Conservation (phyloP, 768 basidiomycete species). For the Botryobasidium botryosum region DNA sequence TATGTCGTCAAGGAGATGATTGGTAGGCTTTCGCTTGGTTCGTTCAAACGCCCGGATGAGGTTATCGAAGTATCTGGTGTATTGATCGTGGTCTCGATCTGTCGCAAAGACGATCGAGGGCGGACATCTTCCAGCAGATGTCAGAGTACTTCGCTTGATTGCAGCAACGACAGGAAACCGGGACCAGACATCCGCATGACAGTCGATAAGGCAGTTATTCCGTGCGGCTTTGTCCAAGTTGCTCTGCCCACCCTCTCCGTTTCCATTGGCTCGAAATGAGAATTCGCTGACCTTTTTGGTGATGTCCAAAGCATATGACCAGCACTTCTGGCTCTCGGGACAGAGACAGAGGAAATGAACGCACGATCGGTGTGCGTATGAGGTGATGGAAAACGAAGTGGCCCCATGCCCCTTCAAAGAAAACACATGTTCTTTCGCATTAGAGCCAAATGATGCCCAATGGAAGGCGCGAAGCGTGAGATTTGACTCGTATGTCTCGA, state of each 20-base stretch:
- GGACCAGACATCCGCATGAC: conserved; percentile 40
- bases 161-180: conserved; percentile 42
- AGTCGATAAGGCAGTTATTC: conserved; percentile 40
- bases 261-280: conserved; percentile 34
- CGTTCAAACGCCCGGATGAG: conserved; percentile 32
- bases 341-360: conserved; percentile 31
- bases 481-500: neutral
- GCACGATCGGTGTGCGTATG: conserved; percentile 26
- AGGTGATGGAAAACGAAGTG: conserved; percentile 21
- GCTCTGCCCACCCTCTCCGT: too few species aligned
- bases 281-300: conserved; percentile 40
- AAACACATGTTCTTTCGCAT: too few species aligned
- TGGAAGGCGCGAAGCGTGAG: conserved; percentile 29
- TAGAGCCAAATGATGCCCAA: conserved; percentile 39
- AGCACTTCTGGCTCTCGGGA: conserved; percentile 17
- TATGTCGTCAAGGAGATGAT: conserved; percentile 26
- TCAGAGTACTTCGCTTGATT: conserved; percentile 26
- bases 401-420: conserved; percentile 23
- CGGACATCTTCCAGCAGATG: conserved; percentile 6
- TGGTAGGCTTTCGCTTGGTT: conserved; percentile 35
- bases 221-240: too few species aligned
- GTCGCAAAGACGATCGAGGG: conserved; percentile 14
- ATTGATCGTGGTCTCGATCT: conserved; percentile 19
- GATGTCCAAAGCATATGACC: conserved; percentile 34
- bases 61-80: conserved; percentile 29